These are phyloP conservation scores for Calycina marina DNA, from an alignment of 2,329 filamentous ascomycete genomes.

Conservation along the genomic window DNA sequence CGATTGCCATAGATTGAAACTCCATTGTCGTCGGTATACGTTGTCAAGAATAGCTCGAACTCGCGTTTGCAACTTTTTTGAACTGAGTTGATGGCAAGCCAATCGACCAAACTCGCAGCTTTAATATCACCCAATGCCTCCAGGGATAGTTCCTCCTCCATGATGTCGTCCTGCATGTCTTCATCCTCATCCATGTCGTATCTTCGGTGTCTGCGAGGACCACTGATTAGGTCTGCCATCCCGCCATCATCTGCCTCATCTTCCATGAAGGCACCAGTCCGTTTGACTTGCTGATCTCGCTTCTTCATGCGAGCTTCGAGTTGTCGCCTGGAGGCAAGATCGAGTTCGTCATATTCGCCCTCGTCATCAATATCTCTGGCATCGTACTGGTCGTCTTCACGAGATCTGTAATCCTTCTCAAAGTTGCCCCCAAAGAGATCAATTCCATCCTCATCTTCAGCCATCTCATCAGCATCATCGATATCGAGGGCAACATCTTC, in stretches of 20 bases:
- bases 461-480: slow-evolving; percentile 67
- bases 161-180: slow-evolving; percentile 81
- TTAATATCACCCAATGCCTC: slow-evolving; percentile 90
- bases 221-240: slow-evolving; percentile 65
- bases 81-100: slow-evolving; percentile 81
- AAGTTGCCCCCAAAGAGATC: slow-evolving; percentile 64
- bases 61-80: slow-evolving; percentile 89
- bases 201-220: slow-evolving; percentile 69
- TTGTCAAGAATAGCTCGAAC: slow-evolving; percentile 94
- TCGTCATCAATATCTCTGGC: slow-evolving; percentile 64
- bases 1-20: slow-evolving; percentile 89
- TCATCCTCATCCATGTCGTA: slow-evolving; percentile 95
- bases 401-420: slow-evolving; percentile 54
- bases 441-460: slow-evolving; percentile 69
- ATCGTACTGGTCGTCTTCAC: slow-evolving; percentile 57
- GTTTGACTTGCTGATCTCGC: slow-evolving; percentile 57
- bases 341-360: slow-evolving; percentile 56
- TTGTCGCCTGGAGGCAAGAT: slow-evolving; percentile 48
- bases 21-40: slow-evolving; percentile 81
- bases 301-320: slow-evolving; percentile 61
- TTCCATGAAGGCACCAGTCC: slow-evolving; percentile 60
- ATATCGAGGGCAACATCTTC: slow-evolving; percentile 59
- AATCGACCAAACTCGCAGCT: slow-evolving; percentile 82
- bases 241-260: slow-evolving; percentile 68
- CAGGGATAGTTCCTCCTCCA: slow-evolving; percentile 88